Evolutionary conservation across 2,329 filamentous ascomycete genomes (phyloP).

Genomic region (Pseudocercospora fijiensis): DNA sequence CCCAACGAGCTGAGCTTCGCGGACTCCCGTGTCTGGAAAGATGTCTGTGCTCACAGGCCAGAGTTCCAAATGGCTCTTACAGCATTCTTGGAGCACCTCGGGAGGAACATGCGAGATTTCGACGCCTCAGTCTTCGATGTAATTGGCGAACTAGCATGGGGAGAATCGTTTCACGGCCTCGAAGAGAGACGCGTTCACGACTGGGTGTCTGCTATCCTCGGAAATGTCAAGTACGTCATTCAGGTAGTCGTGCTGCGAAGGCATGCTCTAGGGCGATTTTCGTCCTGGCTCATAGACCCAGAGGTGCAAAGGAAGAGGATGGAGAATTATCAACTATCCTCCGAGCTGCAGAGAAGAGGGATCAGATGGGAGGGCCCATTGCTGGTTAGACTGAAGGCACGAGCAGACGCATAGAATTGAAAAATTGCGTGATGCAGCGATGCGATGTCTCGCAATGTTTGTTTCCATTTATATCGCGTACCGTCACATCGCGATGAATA

Average conservation of each 20-base stretch:
- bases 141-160: slow-evolving; percentile 33
- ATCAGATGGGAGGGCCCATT: slow-evolving; percentile 25
- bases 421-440: background rate
- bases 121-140: slow-evolving; percentile 33
- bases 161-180: slow-evolving; percentile 31
- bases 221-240: slow-evolving; percentile 30
- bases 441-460: background rate
- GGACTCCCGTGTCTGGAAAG: slow-evolving; percentile 43
- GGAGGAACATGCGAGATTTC: slow-evolving; percentile 17
- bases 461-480: background rate
- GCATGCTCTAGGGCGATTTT: slow-evolving; percentile 7
- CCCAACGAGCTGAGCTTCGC: slow-evolving; percentile 51
- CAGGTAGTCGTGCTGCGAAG: slow-evolving; percentile 2
- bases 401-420: background rate
- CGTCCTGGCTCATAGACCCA: slow-evolving; percentile 12
- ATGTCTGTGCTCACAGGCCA: slow-evolving; percentile 39
- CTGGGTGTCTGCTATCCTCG: slow-evolving; percentile 33
- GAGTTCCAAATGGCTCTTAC: slow-evolving; percentile 32
- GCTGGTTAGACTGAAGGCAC: slow-evolving; percentile 31
- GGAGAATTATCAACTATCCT: slow-evolving; percentile 26
- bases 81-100: slow-evolving; percentile 18
- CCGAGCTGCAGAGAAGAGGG: slow-evolving; percentile 14
- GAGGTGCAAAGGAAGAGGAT: slow-evolving; percentile 6
- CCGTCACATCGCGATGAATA: background rate
- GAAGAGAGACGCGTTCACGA: slow-evolving; percentile 36